Evolutionary conservation across 2,329 filamentous ascomycete genomes (phyloP), one percentile per base, ranked within the genome.

Genomic region (Leptographium radiaticola): DNA sequence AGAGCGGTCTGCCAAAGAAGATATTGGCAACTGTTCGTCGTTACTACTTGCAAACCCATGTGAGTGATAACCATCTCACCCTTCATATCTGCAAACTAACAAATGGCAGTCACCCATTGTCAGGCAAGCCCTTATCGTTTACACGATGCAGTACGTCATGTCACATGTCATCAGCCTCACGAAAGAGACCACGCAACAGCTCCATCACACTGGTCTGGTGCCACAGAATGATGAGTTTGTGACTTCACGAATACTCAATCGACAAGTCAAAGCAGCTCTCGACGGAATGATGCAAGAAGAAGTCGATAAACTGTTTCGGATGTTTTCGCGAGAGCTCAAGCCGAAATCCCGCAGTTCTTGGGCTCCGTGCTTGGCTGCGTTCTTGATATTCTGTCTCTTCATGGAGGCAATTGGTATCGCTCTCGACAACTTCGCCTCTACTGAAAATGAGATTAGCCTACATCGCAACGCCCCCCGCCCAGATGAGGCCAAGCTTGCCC

Each of bases 111-210:
- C 72, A 1, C 56, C 68, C 11, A 75, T 80, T 61, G 77, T 79
- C 46, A 74, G 73, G 62, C 70, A 71, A 42, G 76, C 77, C 1
- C 68, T 81, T 20, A 70, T 70, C 40, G 74, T 80, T 50, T 78
- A 79, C 63, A 72, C 72, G 45, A 76, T 76, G 70, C 75, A 81
- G 61, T 80, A 78, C 62, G 67, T 79, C 57, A 73, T 80, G 66
- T 73, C 74, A 7, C 71, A 73, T 6, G 77, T 80, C 59, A 68
- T 81, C 25, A 75, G 71, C 62, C 66, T 80, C 38, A 78, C 76
- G 10, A 62, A 62, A 8, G 62, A 66, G 44, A 73, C 71, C 33
- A 64, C 79, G 40, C 59, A 64, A 56, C 63, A 65, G 6, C 67
- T 79, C 25, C 64, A 66, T 40, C 58, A 67, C 16, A 71, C 69